Base-by-base conservation (phyloP, 2,329 filamentous ascomycete species). In the Chaetomiaceae sp. region DNA sequence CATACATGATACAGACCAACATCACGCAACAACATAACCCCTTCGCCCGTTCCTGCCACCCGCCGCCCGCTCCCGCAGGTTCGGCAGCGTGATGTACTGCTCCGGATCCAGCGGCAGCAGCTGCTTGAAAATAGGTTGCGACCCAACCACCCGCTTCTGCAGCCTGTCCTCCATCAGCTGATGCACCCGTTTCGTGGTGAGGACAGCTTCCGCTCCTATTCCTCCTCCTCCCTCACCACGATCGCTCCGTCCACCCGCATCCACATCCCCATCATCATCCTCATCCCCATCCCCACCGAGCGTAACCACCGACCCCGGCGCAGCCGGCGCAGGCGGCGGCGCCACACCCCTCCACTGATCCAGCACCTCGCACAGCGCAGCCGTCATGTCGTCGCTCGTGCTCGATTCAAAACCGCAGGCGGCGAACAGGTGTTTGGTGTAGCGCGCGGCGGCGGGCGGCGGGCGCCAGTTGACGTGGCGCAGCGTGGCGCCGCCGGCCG, bases 111-210 rank as follows among this genome's bases (percentile, higher is more conserved):
- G 47, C 22, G 57, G 57, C 26, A 59, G 48, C 38, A 59, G 38
- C 47, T 59, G 57, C 48, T 58, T 59, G n/a, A 59, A 59, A 7
- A 59, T 59, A 0, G 57, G 57, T 49, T 59, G 57, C 11, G 48
- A 50, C n/a, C 53, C 56, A 4, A 48, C 52, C 39, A 48, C 44
- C 24, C 53, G 40, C 41, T 55, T 57, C 43, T 56, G 56, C 42
- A 59, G 39, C 29, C 44, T 38, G 15, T 57, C 50, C 51, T 59
- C 57, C 50, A 59, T 53, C 36, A 59, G 47, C 48, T 59, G 57
- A 32, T 59, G 57, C 38, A 59, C 47, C 22, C 54, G 39, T 42
- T 58, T 58, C 2, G 56, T 59, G 2, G 57, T 59, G 14, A 59
- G 17, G 20, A 35, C 37, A 6, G 12, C 11, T 34, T 45, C 38